Evolutionary conservation across 2,329 filamentous ascomycete species (phyloP).

Genomic region (Cladosporium cucumerinum): DNA sequence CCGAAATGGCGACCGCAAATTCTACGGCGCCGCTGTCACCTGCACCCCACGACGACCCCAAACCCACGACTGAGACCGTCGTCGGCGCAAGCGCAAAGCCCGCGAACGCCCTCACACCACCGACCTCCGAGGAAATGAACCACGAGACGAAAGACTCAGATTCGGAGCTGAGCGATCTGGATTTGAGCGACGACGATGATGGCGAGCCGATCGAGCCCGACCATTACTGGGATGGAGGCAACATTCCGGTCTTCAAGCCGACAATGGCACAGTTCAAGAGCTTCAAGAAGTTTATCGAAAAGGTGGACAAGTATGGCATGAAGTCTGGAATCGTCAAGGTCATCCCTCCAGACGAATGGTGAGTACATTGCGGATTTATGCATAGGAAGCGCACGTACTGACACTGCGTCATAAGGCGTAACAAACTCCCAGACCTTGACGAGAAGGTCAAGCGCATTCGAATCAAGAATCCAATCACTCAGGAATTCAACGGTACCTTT

Average conservation of each 20-base stretch:
- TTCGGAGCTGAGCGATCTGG: constrained; percentile 48
- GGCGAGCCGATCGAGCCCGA: constrained; percentile 65
- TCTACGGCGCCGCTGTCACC: constrained; percentile 24
- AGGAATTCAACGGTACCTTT: constrained; percentile 94
- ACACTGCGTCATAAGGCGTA: constrained; percentile 48
- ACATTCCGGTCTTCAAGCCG: constrained; percentile 90
- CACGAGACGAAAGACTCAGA: constrained; percentile 40
- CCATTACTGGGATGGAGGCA: constrained; percentile 78
- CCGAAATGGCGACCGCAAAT: constrained; percentile 18
- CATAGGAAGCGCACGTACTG: constrained; percentile 17
- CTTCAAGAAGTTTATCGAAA: constrained; percentile 87
- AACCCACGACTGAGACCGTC: constrained; percentile 26
- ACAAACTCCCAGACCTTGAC: constrained; percentile 72
- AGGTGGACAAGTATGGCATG: constrained; percentile 93
- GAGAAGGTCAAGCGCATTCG: constrained; percentile 86
- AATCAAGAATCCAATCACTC: constrained; percentile 95
- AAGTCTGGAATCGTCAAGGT: constrained; percentile 96
- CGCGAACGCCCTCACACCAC: constrained; percentile 45
- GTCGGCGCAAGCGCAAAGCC: constrained; percentile 11
- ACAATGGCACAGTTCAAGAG: constrained; percentile 93
- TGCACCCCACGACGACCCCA: constrained; percentile 23
- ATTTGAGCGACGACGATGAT: constrained; percentile 41
- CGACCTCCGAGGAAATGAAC: constrained; percentile 51
- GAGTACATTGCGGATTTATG: constrained; percentile 37
- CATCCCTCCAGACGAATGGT: constrained; percentile 92